Evolutionary conservation across 306 rosid species (phyloP), one percentile per base, ranked within the genome.

Genomic region (Inga laurina): DNA sequence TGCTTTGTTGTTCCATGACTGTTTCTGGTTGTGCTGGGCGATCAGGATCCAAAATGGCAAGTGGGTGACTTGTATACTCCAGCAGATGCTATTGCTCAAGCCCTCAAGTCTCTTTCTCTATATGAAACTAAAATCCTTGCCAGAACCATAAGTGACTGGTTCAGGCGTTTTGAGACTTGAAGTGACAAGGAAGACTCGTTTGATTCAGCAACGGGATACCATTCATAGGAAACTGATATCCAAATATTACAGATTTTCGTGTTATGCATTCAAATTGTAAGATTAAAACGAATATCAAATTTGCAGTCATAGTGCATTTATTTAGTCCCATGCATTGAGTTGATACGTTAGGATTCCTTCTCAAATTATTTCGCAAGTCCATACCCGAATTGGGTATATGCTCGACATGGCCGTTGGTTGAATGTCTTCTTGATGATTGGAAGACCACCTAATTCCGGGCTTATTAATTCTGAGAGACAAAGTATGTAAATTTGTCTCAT

Each of bases 1-100:
- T 75, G 43, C 13, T 82, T 67, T 1, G 0, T 66, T 77, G 24
- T 70, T 48, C 0, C 34, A 64, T 75, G 72, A 30, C 62, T 81
- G 82, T 12, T 16, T 32, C 2, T 24, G 35, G 18, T 57, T 67
- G 43, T 77, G 12, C 13, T 76, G 85, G 81, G 64, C 62, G 7
- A 81, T 69, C 93, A 92, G 98, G 97, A 91, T 62, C 95, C 95
- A 5, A 96, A 89, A 87, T 96, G 99, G 99, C 88, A 92, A 91
- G 98, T 87, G 21, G 97, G 99, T 19, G 41, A 85, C 32, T 56
- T 88, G 81, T 96, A 96, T 85, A 94, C 97, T 79, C 99, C 99
- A 41, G 95, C 93, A 62, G 99, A 96, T 83, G 99, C 98, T 43
- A 86, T 94, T 81, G 99, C 97, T 74, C 98, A 91, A 88, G 81